Conservation (phyloP, 345 rosid genomes). For the Corymbia maculata region DNA sequence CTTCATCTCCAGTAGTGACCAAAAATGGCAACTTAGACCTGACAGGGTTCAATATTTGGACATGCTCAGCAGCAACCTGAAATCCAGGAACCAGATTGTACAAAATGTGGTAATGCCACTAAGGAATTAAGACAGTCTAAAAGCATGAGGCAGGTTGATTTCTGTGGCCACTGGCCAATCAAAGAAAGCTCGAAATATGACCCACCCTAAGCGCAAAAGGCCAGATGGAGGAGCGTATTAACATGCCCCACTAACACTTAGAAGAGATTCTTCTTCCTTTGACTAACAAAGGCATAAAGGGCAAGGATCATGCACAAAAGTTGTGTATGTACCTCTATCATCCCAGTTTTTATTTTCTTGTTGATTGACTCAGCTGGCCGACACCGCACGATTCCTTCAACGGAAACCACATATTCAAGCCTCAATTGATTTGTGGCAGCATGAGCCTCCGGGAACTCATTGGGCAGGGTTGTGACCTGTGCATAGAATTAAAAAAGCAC, state of each 20-base stretch:
- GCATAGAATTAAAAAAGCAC: not conserved
- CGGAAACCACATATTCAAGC: constrained; percentile 71
- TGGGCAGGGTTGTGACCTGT: constrained; percentile 74
- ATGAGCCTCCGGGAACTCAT: constrained; percentile 82
- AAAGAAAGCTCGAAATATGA: not conserved
- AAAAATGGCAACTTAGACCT: constrained; percentile 77
- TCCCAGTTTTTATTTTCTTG: constrained; percentile 81
- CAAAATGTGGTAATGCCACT: not conserved
- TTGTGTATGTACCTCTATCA: constrained; percentile 42
- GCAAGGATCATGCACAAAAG: not conserved
- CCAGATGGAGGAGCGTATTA: not conserved
- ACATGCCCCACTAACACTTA: not conserved
- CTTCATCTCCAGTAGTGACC: constrained; percentile 77
- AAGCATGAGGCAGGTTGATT: not conserved
- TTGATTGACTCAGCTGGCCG: constrained; percentile 75
- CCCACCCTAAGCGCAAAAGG: not conserved
- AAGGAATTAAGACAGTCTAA: not conserved
- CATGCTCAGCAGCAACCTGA: constrained; percentile 79
- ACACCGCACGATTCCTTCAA: constrained; percentile 66
- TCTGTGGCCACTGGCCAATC: not conserved
- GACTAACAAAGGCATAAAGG: not conserved
- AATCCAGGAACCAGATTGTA: not conserved
- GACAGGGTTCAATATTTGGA: constrained; percentile 74
- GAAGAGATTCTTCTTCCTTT: not conserved
- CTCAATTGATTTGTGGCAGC: constrained; percentile 55